These are phyloP conservation scores for Biscogniauxia mediterranea DNA, from an alignment of 2,329 filamentous ascomycete species.

Conservation along the genomic window DNA sequence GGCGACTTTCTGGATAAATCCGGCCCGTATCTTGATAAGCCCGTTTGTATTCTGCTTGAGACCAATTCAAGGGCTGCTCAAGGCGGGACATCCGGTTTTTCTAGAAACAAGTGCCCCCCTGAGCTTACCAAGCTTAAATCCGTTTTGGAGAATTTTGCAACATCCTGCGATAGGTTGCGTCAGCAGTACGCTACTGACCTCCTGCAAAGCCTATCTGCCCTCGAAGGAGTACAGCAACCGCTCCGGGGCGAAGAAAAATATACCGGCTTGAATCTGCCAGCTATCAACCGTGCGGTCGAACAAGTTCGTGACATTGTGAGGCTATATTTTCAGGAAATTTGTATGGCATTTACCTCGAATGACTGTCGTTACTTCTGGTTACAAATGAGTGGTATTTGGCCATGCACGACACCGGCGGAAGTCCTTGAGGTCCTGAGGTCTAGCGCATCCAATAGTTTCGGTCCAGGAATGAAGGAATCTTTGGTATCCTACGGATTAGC, in stretches of 20 bases:
- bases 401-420: conserved; percentile 39
- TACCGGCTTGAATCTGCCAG: background rate
- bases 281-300: conserved; percentile 1
- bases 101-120: background rate
- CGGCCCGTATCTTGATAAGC: conserved; percentile 1
- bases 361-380: conserved; percentile 40
- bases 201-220: conserved; percentile 15
- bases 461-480: conserved; percentile 35
- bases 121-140: conserved; percentile 24
- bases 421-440: conserved; percentile 48
- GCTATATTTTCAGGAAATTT: conserved; percentile 4
- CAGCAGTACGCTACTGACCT: conserved; percentile 36
- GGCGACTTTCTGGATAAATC: conserved; percentile 12
- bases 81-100: background rate
- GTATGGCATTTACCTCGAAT: conserved; percentile 4
- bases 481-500: conserved; percentile 44
- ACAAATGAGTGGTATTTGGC: conserved; percentile 41
- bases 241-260: background rate
- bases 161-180: conserved; percentile 34
- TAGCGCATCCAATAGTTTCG: conserved; percentile 27
- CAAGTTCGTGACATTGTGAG: background rate
- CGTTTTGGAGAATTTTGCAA: conserved; percentile 32
- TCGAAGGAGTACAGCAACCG: conserved; percentile 5
- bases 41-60: background rate
- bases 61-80: background rate